Conservation (phyloP, 768 basidiomycete genomes). For the Termitomyces sp. region DNA sequence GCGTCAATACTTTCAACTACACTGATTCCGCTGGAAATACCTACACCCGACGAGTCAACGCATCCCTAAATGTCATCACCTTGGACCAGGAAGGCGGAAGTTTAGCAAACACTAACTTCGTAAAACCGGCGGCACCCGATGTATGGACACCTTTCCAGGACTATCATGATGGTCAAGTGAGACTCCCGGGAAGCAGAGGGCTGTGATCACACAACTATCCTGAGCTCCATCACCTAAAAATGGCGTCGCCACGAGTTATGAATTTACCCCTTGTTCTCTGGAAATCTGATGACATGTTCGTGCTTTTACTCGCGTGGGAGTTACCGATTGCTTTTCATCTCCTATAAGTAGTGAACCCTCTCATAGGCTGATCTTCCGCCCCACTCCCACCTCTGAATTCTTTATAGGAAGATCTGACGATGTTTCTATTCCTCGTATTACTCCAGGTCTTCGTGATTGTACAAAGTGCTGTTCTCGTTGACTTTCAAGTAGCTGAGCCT, state of each 20-base stretch:
- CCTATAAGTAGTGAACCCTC: slow-evolving; percentile 9
- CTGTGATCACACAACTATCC: neutral
- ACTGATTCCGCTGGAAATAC: slow-evolving; percentile 59
- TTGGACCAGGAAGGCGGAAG: slow-evolving; percentile 57
- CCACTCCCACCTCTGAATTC: neutral
- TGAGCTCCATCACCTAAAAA: neutral
- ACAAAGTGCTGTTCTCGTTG: slow-evolving; percentile 42
- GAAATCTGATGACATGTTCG: neutral
- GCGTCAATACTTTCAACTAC: slow-evolving; percentile 66
- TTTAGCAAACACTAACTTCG: slow-evolving; percentile 17
- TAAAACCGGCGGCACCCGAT: neutral
- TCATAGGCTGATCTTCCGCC: neutral
- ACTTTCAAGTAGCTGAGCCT: slow-evolving; percentile 74
- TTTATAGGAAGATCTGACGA: neutral
- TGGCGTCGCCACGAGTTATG: neutral
- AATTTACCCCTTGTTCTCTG: neutral
- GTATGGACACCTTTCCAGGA: neutral
- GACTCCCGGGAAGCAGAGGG: slow-evolving; percentile 15
- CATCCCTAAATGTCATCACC: slow-evolving; percentile 60
- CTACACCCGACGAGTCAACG: slow-evolving; percentile 57
- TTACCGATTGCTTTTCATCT: neutral
- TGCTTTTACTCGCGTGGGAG: neutral
- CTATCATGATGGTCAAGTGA: slow-evolving; percentile 8
- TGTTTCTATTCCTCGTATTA: slow-evolving; percentile 3
- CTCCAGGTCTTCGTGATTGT: slow-evolving; percentile 2